Evolutionary conservation across 331 rosid genomes (phyloP).

Genomic region (Quercus lobata): DNA sequence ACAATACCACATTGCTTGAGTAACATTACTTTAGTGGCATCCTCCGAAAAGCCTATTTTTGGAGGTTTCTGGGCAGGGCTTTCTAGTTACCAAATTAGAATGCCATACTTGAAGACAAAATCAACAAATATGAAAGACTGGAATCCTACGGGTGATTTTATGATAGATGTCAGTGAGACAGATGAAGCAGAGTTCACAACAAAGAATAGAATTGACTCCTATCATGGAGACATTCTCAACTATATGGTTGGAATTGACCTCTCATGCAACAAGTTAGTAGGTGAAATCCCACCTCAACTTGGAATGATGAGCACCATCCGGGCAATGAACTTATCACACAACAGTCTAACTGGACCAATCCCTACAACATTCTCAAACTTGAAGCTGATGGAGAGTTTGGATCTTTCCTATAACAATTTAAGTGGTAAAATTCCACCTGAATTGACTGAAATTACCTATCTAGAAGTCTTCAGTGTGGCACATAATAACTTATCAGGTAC

Average conservation of each 20-base stretch:
- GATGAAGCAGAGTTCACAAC: not conserved
- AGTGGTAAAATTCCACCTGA: not conserved
- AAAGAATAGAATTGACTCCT: not conserved
- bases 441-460: not conserved
- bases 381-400: not conserved
- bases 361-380: conserved; percentile 2
- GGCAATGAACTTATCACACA: conserved; percentile 13
- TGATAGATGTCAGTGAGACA: accelerated
- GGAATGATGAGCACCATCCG: not conserved
- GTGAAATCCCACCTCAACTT: not conserved
- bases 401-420: too few relatives aligned
- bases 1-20: not conserved
- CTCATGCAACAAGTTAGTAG: not conserved
- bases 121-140: too few relatives aligned
- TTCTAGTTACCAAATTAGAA: accelerated
- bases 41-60: accelerated
- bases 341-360: not conserved
- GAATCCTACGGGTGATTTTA: accelerated
- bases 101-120: too few relatives aligned
- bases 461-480: not conserved
- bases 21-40: not conserved
- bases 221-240: not conserved
- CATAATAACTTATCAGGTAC: not conserved
- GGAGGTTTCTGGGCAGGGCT: accelerated
- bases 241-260: not conserved